Evolutionary conservation across 352 stramenopile species (phyloP), one percentile per base, ranked within the genome.

Genomic region (Pythium volutum): DNA sequence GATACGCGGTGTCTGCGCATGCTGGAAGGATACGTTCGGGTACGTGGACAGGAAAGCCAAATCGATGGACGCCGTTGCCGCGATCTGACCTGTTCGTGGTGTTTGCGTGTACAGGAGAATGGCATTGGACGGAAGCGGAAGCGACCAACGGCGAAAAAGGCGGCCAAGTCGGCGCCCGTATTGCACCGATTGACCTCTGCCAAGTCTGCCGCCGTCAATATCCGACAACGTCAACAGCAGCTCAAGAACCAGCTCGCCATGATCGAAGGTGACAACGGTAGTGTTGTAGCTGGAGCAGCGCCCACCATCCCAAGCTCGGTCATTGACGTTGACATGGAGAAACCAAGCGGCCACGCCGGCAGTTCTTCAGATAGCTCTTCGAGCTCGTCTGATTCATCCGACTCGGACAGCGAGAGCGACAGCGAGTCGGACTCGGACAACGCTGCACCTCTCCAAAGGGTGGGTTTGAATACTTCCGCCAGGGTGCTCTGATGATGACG

Each of bases 11-110:
- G 84, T 69, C 73, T 96, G 59, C 76, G 87, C 41, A 94, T 94
- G 84, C 80, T 96, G 45, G 84, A 96, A 83, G 85, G 85, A 69
- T 96, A 93, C 64, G 81, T 96, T 71, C 75, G 82, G 70, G 87
- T 95, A 82, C 69, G 81, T 79, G 4, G 9, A 36, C 31, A 36
- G n/a, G 1, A 48, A 27, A 26, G 3, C 5, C 7, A 48, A 22
- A 1, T 25, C 7, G 8, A 27, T 31, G 4, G 38, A 2, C 6
- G n/a, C 18, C 6, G 42, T 29, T 9, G n/a, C 7, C 42, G 3
- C 22, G 20, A 12, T 48, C 10, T 48, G 4, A 27, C 1, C 42
- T 48, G n/a, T n/a, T n/a, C n/a, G n/a, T n/a, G 49, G n/a, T 31
- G 46, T 23, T 18, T 11, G 4, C 48, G 20, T 23, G 42, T 71